A percentile compares a stretch with the other conserved stretches of the same genome.
Evolutionary conservation across 176 grass and related monocot species (phyloP).

Genomic region (Themeda triandra): DNA sequence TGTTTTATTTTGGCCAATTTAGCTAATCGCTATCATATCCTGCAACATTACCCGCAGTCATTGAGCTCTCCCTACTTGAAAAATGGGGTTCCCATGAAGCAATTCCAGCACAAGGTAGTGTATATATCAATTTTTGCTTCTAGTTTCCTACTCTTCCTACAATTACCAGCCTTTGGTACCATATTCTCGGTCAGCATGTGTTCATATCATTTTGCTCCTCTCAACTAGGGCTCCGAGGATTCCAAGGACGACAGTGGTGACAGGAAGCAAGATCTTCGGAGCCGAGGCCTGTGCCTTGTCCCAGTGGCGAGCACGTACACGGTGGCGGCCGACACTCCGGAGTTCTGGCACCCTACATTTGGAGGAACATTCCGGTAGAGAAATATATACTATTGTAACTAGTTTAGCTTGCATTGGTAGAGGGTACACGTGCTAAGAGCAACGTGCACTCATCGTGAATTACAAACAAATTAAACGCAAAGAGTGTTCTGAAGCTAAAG

Average conservation of each 20-base stretch:
- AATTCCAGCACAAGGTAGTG: conserved; percentile 68
- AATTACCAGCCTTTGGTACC: neutral
- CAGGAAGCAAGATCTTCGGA: conserved; percentile 60
- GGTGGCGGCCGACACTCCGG: conserved; percentile 71
- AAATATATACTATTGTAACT: neutral
- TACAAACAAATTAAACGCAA: conserved; percentile 18
- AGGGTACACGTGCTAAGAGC: conserved; percentile 6
- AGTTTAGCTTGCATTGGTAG: conserved; percentile 19
- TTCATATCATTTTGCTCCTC: neutral
- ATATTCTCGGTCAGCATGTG: neutral
- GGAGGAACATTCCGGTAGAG: conserved; percentile 82
- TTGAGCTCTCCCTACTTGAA: conserved; percentile 87
- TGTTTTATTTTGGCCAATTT: neutral
- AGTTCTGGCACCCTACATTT: conserved; percentile 97
- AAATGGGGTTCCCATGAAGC: conserved; percentile 59
- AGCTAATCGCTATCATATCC: neutral
- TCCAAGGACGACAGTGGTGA: conserved; percentile 53
- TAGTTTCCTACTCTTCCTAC: neutral
- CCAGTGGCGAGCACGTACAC: conserved; percentile 86
- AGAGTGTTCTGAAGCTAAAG: conserved; percentile 35
- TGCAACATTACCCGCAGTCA: conserved; percentile 33
- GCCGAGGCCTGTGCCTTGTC: conserved; percentile 88
- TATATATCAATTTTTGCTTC: neutral
- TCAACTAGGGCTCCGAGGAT: conserved; percentile 43
- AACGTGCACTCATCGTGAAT: conserved; percentile 23